Evolutionary conservation across 1,284 basidiomycete species (phyloP).

Genomic region (Apiotrichum porosum): DNA sequence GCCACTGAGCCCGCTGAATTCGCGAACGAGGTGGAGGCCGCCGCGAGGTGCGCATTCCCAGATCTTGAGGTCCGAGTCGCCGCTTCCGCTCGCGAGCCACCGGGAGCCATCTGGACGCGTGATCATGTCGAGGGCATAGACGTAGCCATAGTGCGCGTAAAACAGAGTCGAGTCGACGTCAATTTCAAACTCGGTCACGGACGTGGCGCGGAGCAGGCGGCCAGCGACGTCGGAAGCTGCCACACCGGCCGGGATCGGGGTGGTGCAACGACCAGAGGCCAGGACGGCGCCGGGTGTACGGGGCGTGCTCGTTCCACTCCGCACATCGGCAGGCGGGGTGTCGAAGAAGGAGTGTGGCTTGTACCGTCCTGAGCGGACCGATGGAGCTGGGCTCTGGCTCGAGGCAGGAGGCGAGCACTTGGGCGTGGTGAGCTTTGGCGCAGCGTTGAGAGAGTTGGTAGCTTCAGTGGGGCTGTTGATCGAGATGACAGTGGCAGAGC

Average conservation of each 20-base stretch:
- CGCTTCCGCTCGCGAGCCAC: slow-evolving; percentile 75
- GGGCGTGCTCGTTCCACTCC: slow-evolving; percentile 31
- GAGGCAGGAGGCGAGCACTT: neutral
- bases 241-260: slow-evolving; percentile 8
- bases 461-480: no score
- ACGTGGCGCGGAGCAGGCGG: slow-evolving; percentile 3
- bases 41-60: slow-evolving; percentile 60
- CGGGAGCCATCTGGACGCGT: slow-evolving; percentile 47
- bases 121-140: slow-evolving; percentile 73
- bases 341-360: slow-evolving; percentile 44
- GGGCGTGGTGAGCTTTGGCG: no score
- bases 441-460: no score
- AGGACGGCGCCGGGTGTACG: slow-evolving; percentile 6
- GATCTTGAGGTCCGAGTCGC: slow-evolving; percentile 86
- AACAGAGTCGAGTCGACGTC: slow-evolving; percentile 66
- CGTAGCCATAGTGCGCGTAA: slow-evolving; percentile 89
- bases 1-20: slow-evolving; percentile 40
- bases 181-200: slow-evolving; percentile 52
- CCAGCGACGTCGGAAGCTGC: slow-evolving; percentile 15
- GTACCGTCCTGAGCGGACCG: slow-evolving; percentile 30
- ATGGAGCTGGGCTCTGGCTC: neutral
- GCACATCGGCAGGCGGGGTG: slow-evolving; percentile 26
- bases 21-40: slow-evolving; percentile 27
- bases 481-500: neutral
- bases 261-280: slow-evolving; percentile 3